These are phyloP conservation scores for Bruguiera hainesii DNA, from an alignment of 441 rosid species.

Conservation along the genomic window DNA sequence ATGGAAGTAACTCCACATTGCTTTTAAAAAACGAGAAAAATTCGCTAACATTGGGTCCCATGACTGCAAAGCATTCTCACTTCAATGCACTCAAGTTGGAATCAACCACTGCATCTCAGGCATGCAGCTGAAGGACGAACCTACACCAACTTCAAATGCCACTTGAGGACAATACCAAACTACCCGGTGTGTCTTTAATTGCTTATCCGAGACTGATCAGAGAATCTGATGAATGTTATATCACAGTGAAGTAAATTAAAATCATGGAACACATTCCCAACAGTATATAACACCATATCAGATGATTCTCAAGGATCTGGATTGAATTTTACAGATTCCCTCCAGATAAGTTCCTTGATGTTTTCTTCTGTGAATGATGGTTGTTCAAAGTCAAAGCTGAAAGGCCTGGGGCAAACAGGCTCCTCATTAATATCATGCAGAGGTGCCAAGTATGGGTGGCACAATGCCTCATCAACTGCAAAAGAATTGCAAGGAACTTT, in stretches of 20 bases:
- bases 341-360: conserved; percentile 91
- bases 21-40: background rate
- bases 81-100: background rate
- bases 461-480: conserved; percentile 84
- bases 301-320: conserved; percentile 33
- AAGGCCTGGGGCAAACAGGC: conserved; percentile 77
- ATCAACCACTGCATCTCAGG: background rate
- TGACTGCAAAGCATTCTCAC: background rate
- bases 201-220: background rate
- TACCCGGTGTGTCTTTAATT: background rate
- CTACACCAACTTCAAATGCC: background rate
- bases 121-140: background rate
- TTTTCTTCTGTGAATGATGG: conserved; percentile 85
- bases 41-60: background rate
- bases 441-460: conserved; percentile 79
- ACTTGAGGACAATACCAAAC: background rate
- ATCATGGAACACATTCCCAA: background rate
- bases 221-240: background rate
- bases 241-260: background rate
- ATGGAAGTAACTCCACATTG: background rate
- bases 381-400: conserved; percentile 88
- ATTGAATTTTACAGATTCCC: conserved; percentile 73
- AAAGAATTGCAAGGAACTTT: background rate
- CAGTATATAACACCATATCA: background rate
- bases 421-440: conserved; percentile 83